Evolutionary conservation across 129 eudicot genomes (phyloP), one percentile per base, ranked within the genome.

Genomic region (sunflower (Helianthus annuus)): DNA sequence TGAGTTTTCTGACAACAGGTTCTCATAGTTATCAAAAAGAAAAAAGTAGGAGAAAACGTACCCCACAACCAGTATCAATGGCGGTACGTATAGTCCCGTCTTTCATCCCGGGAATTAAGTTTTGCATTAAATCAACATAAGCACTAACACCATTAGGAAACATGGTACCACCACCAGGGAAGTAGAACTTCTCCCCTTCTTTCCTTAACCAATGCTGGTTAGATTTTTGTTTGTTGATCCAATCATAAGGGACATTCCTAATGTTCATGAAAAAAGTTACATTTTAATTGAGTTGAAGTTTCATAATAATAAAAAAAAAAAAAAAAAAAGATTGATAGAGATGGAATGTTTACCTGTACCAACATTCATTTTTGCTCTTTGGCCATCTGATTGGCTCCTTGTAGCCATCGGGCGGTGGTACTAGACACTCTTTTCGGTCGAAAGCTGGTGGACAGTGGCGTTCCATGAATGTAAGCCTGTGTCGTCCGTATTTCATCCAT

Each of bases 1-100:
- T 6, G 10, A 42, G 45, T 40, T 5, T 40, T 40, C 44, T 39
- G 44, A 39, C 44, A 2, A 39, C 0, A 3, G 6, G 6, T 39
- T 39, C 44, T 39, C 44, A 4, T 2, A 39, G 44, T 2, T 7
- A 40, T 40, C 45, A 55, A 77, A 61, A 16, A 7, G 15, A 17
- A 8, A 45, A 69, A 32, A 32, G 2, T 32, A 60, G 32, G 51
- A 27, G 36, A 54, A 55, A 75, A 83, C 96, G 83, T 76, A 92
- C 98, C 88, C 98, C 98, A 83, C 98, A 92, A n/a, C 98, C 98
- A 68, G 98, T 92, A 77, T 92, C 98, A 57, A 92, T 92, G 81
- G 98, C 96, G 39, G 98, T 92, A 34, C 96, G 83, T 55, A 92
- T 42, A 58, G 96, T 85, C 4, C 98, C 98, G 38, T 92, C 98